Base-by-base conservation (phyloP, 2,329 filamentous ascomycete species). In the Penicillium brevicompactum region DNA sequence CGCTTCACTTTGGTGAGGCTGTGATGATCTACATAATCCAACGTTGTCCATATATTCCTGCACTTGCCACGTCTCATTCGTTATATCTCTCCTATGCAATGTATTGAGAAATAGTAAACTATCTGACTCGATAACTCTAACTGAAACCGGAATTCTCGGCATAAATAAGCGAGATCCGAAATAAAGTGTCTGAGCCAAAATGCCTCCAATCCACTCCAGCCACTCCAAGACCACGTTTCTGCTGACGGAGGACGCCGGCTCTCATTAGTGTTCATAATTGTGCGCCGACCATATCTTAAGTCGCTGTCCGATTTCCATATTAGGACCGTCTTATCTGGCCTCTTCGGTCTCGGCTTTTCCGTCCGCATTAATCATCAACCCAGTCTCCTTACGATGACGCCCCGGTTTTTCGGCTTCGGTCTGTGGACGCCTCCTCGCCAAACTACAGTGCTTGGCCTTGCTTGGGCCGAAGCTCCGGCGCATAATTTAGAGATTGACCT, bases 371-470 rank as follows among this genome's bases (percentile, higher is more conserved):
- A 52, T 51, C 16, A 51, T 38, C 32, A 3, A 27, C 11, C 30
- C 38, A 18, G 18, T 18, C 18, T 18, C 30, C 37, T 24, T 48
- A 32, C 44, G 16, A 42, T 18, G 32, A 34, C 14, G 41, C 32
- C 54, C 61, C 60, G 41, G 32, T 32, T 55, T 58, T 62, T 59
- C 60, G 24, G 24, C 24, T 54, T 60, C 46, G 44, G 30, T 38
- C 48, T 56, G 41, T 55, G 56, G 62, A 48, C 61, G 55, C 52
- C 59, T 56, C 50, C 11, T 55, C 43, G 24, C 54, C 49, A 57
- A 49, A 55, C 61, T 64, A 63, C 46, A 64, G 57, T 62, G 62
- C 62, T 65, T 65, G 61, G 62, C 57, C 53, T 62, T 61, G 55
- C 59, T 60, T 62, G 59, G 61, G 53, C 48, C 59, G 57, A 51